Evolutionary conservation across 139 green algal genomes (phyloP), one percentile per base, ranked within the genome.

Genomic region (Chlamydomonas sphaeroides): DNA sequence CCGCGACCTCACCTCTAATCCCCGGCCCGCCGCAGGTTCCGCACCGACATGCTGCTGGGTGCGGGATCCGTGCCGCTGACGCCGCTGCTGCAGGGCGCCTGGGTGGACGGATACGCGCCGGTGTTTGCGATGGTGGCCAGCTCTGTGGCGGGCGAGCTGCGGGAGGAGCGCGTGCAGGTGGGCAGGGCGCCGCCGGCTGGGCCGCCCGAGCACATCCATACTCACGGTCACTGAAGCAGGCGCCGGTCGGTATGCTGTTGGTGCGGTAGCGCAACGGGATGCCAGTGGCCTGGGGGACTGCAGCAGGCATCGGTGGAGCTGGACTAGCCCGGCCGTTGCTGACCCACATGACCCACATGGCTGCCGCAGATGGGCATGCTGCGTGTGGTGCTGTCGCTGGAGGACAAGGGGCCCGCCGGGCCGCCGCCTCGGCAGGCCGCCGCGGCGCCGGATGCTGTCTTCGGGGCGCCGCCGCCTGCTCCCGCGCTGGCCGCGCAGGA

Each of bases 41-140:
- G 86, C 4, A 57, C 76, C n/a, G 91, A 94, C 85, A 84, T 83
- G 76, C 85, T 94, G 67, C 79, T 94, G 57, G 91, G 91, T 3
- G 80, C 89, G 35, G 91, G 88, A 5, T 84, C 72, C 30, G 85
- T 94, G 28, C 85, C 91, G 14, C 88, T 94, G 45, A 53, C 73
- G 25, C 80, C 86, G 38, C 84, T 94, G 71, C 86, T 94, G 56
- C 89, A 92, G 36, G 89, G 91, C 69, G 87, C 80, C 53, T 93
- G 89, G 91, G 88, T 93, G 77, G 91, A 94, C 49, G 89, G 91
- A 21, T 92, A 91, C 66, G 91, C 88, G 38, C 88, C 91, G 30
- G 88, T 94, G 23, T 86, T 87, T 53, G 88, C 88, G 1, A 41
- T 89, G 17, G 79, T 90, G 68, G 65, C 48, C 61, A 72, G 32